Evolutionary conservation across 2,329 filamentous ascomycete species (phyloP).

Genomic region (Aquanectria penicillioides): DNA sequence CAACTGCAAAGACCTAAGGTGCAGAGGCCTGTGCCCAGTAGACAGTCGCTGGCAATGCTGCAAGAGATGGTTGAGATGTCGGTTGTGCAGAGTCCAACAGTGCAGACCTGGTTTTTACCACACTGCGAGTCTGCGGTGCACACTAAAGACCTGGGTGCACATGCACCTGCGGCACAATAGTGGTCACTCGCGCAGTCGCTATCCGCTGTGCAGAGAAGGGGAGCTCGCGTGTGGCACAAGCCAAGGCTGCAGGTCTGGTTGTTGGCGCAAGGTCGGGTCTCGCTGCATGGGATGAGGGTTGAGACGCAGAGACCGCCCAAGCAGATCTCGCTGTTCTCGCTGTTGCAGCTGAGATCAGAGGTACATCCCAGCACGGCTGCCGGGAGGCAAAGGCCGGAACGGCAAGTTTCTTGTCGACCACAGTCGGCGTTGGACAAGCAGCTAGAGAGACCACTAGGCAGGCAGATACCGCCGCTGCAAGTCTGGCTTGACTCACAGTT

Average conservation of each 20-base stretch:
- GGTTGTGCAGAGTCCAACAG: slow-evolving; percentile 9
- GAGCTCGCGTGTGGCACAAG: background rate
- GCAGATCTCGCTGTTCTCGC: slow-evolving; percentile 5
- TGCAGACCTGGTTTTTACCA: slow-evolving; percentile 6
- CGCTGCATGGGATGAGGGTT: background rate
- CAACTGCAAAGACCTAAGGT: slow-evolving; percentile 26
- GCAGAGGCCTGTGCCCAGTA: slow-evolving; percentile 20
- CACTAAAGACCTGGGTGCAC: slow-evolving; percentile 8
- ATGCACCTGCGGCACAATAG: slow-evolving; percentile 4
- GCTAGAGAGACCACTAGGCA: background rate
- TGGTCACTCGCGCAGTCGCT: slow-evolving; percentile 4
- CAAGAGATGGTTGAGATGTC: slow-evolving; percentile 2
- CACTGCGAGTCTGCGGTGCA: slow-evolving; percentile 9
- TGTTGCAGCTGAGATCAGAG: background rate
- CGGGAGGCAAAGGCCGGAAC: background rate
- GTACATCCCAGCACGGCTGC: background rate
- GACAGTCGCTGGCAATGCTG: slow-evolving; percentile 21
- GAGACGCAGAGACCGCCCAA: slow-evolving; percentile 15
- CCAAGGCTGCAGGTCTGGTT: slow-evolving; percentile 9
- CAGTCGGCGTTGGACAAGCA: slow-evolving; percentile 8
- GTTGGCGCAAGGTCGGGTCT: background rate
- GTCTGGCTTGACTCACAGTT: background rate
- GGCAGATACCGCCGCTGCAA: slow-evolving; percentile 9
- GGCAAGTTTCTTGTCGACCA: background rate
- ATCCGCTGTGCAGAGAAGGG: background rate